Base-by-base conservation (phyloP, 2,329 filamentous ascomycete species). In the Fusarium chaquense region DNA sequence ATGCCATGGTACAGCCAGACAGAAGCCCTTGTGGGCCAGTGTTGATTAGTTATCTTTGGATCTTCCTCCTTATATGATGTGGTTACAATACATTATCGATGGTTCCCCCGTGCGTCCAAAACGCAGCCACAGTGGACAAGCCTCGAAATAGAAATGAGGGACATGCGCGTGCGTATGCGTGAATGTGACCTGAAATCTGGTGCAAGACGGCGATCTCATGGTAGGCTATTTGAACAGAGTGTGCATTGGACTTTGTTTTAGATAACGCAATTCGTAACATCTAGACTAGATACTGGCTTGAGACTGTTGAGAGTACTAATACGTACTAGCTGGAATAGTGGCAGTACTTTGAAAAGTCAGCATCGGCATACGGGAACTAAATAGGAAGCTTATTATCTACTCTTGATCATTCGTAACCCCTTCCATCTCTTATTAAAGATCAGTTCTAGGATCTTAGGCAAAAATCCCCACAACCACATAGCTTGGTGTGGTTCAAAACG, bases 1-100 rank as follows among this genome's bases (percentile, higher is more conserved):
- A 69, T 45, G 28, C 66, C 41, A 70, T 26, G 67, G 66, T 67
- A 55, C 49, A 58, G 52, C 52, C 54, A 54, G 62, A 52, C 49
- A 55, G 44, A 32, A 58, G 49, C 57, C 49, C 28, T 63, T 70
- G 57, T 43, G 43, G 44, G 35, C 41, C 61, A 50, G 44, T 20
- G 24, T 20, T 51, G 49, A 20, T 22, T 13, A 40, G 10, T 22
- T 10, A 40, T 40, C 24, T 30, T 28, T 26, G 33, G 49, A 12
- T 32, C 20, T 20, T 28, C 13, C 24, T n/a, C 15, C 22, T 24
- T 51, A 33, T 51, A 26, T 10, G 13, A 28, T 26, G 16, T 13
- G 10, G 43, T 36, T 62, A 40, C 32, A 60, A 53, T 12, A 44
- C 35, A 30, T 57, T 46, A 24, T 30, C 32, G 53, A 45, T 33